Conservation (phyloP, 2,329 filamentous ascomycete genomes). For the Cordyceps cateniannulata region DNA sequence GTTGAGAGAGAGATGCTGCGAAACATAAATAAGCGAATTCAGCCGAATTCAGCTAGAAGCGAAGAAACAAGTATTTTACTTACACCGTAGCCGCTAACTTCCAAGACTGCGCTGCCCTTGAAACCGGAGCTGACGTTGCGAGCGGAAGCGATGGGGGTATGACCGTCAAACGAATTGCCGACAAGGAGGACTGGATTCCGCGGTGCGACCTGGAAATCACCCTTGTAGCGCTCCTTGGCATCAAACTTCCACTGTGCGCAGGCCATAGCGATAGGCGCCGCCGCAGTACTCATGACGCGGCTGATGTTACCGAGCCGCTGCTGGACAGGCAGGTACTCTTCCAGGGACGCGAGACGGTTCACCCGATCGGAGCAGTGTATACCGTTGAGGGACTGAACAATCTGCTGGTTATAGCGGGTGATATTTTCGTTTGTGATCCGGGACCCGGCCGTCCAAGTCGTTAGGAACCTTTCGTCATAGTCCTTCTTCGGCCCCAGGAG, state of each 20-base stretch:
- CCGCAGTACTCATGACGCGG: conserved; percentile 21
- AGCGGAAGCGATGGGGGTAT: conserved; percentile 33
- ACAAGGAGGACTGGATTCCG: conserved; percentile 31
- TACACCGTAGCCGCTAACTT: conserved; percentile 31
- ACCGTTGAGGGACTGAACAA: conserved; percentile 13
- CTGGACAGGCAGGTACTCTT: conserved; percentile 22
- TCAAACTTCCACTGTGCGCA: conserved; percentile 34
- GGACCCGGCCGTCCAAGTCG: not conserved
- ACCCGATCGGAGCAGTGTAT: conserved; percentile 32
- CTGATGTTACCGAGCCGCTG: conserved; percentile 20
- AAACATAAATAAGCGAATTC: not conserved
- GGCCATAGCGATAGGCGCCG: conserved; percentile 14
- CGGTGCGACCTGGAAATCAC: conserved; percentile 26
- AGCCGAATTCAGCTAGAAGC: not conserved
- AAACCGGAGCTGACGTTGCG: conserved; percentile 30
- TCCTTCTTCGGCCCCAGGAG: conserved; percentile 8
- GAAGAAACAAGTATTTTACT: conserved; percentile 14
- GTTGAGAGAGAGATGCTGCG: not conserved
- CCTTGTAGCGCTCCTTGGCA: conserved; percentile 29
- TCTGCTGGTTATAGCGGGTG: not conserved
- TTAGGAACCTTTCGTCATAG: not conserved
- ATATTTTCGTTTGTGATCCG: not conserved
- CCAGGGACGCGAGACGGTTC: conserved; percentile 20
- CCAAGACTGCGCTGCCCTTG: conserved; percentile 30
- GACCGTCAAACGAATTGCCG: conserved; percentile 30